Conservation (phyloP, 2,329 filamentous ascomycete species). For the Trichoderma koningiopsis region DNA sequence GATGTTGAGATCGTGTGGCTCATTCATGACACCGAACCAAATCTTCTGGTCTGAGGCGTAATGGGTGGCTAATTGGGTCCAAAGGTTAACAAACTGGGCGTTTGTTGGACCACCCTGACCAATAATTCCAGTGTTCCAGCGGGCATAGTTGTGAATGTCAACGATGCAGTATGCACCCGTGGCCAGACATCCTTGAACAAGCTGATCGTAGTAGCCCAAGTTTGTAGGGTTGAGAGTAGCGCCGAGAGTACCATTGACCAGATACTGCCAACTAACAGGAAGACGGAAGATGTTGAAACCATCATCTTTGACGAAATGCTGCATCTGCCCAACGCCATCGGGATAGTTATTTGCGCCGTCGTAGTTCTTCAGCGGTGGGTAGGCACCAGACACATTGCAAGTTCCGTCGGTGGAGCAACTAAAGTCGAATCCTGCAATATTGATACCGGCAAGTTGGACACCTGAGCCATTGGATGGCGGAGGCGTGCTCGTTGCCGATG, state of each 20-base stretch:
- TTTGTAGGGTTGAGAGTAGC: conserved; percentile 50
- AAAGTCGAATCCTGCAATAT: conserved; percentile 38
- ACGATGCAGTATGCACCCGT: conserved; percentile 59
- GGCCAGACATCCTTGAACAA: conserved; percentile 56
- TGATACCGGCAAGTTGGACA: conserved; percentile 1
- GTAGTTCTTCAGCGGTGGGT: conserved; percentile 37
- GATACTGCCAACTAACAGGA: conserved; percentile 56
- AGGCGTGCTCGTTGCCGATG: neutral
- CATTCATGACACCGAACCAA: conserved; percentile 69
- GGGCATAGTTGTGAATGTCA: conserved; percentile 57
- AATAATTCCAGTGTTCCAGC: conserved; percentile 62
- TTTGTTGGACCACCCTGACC: conserved; percentile 64
- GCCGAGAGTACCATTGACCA: conserved; percentile 52
- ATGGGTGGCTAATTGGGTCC: conserved; percentile 53
- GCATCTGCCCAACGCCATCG: conserved; percentile 51
- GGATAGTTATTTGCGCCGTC: conserved; percentile 33
- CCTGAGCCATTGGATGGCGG: neutral
- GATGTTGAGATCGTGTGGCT: conserved; percentile 61
- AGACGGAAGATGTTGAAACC: conserved; percentile 56
- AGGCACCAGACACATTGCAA: conserved; percentile 25
- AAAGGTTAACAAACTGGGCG: conserved; percentile 59
- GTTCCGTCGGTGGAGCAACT: conserved; percentile 47
- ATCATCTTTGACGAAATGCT: conserved; percentile 53
- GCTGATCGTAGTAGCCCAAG: conserved; percentile 51
- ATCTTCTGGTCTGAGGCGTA: conserved; percentile 51